Evolutionary conservation across 1,139 yeast species (phyloP), one percentile per base, ranked within the genome.

Genomic region (Candida sp.): DNA sequence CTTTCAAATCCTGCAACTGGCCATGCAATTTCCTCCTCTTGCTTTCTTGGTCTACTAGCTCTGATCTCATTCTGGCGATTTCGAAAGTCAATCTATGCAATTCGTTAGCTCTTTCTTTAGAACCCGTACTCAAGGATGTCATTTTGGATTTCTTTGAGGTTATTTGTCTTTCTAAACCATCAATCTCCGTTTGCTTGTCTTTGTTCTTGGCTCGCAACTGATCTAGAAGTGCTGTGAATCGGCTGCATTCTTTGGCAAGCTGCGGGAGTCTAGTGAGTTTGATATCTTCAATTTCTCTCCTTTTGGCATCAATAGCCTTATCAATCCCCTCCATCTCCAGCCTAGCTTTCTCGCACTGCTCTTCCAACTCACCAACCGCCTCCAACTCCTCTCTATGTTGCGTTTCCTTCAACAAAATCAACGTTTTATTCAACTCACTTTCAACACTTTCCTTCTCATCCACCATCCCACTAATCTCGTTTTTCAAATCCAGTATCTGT

Each of bases 1-100:
- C 99, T 65, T 93, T 90, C 41, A 93, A 68, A 53, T 91, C 97
- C 66, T 93, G 98, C 9, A 93, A 73, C 54, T 75, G 79, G 61
- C 90, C 86, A 63, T 92, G 98, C 3, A 90, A 69, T 23, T 71
- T 65, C n/a, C 98, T 73, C 58, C 98, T 76, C 40, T 34, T 25
- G 17, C 49, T 32, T 53, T 62, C 59, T 34, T 53, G 57, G 25
- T 49, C 49, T 3, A 53, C 41, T 28, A 56, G 44, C 35, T 47
- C 42, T 35, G 27, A 26, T 43, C 47, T 44, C 53, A 69, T 31
- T 66, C 65, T 34, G 68, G 68, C 9, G 70, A 67, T 44, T 60
- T 52, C 51, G 41, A 41, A 34, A 22, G 46, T 31, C 42, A 51
- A 51, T 12, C 49, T 17, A 7, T 41, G 12, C 1, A 46, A 22